phyloP scores from a whole-genome alignment of 108 stramenopile species.

The Seminavis robusta region DNA sequence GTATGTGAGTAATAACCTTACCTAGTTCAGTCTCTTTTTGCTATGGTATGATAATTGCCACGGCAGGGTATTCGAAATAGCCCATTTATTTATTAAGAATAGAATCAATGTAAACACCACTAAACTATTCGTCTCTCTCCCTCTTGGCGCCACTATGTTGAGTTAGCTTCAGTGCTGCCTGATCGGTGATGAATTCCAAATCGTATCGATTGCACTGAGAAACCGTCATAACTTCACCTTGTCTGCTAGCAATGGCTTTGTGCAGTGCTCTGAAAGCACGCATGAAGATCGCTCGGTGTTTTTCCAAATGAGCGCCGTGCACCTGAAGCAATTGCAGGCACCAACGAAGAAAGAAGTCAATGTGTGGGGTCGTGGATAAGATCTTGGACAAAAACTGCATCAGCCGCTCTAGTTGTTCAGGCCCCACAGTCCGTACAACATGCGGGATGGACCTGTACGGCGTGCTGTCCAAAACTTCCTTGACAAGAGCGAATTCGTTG shows the following conservation, averaged over 20 bases:
- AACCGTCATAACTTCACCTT: slow-evolving; percentile 70
- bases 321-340: slow-evolving; percentile 68
- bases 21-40: too few species aligned
- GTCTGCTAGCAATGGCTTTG: slow-evolving; percentile 62
- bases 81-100: too few species aligned
- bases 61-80: too few species aligned
- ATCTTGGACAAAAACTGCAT: slow-evolving; percentile 73
- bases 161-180: slow-evolving; percentile 26
- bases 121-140: too few species aligned
- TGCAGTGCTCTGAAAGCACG: slow-evolving; percentile 76
- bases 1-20: too few species aligned
- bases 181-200: slow-evolving; percentile 71
- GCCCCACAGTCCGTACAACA: slow-evolving; percentile 69
- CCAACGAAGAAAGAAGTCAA: slow-evolving; percentile 88
- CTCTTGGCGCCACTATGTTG: too few species aligned
- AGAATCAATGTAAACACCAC: too few species aligned
- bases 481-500: slow-evolving; percentile 78
- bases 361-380: slow-evolving; percentile 79
- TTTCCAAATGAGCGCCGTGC: slow-evolving; percentile 82
- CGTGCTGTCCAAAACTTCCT: slow-evolving; percentile 73
- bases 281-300: slow-evolving; percentile 69
- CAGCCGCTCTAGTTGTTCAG: slow-evolving; percentile 69
- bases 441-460: slow-evolving; percentile 69
- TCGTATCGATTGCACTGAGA: slow-evolving; percentile 81
- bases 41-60: too few species aligned